Conservation (phyloP, 2,329 filamentous ascomycete species). For the Microdochium trichocladiopsis region DNA sequence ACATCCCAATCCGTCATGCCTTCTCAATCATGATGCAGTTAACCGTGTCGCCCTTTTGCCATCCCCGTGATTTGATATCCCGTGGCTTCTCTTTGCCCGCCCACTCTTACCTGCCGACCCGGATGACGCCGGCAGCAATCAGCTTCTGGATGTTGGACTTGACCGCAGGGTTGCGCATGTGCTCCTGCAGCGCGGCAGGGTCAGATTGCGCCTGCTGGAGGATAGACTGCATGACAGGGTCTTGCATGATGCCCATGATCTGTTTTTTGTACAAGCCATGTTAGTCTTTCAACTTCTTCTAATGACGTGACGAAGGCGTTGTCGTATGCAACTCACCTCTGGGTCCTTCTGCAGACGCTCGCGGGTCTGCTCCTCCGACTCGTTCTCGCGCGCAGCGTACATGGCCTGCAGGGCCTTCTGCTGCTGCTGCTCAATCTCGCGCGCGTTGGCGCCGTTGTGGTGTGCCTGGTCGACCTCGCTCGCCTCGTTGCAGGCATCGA, state of each 20-base stretch:
- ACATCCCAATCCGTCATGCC: no score
- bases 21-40: no score
- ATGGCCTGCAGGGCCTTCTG: slow-evolving; percentile 89
- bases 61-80: not conserved
- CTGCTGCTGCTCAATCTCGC: slow-evolving; percentile 90
- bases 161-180: slow-evolving; percentile 90
- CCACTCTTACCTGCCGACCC: slow-evolving; percentile 23
- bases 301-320: slow-evolving; percentile 1
- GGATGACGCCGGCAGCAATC: slow-evolving; percentile 86
- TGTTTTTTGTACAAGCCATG: slow-evolving; percentile 11
- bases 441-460: slow-evolving; percentile 66
- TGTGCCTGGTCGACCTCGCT: slow-evolving; percentile 64
- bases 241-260: slow-evolving; percentile 88
- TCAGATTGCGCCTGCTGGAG: slow-evolving; percentile 94
- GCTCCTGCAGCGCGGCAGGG: slow-evolving; percentile 86
- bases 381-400: slow-evolving; percentile 84
- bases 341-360: slow-evolving; percentile 86
- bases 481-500: slow-evolving; percentile 84
- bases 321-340: slow-evolving; percentile 64
- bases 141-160: slow-evolving; percentile 89
- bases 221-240: slow-evolving; percentile 96
- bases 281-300: slow-evolving; percentile 13
- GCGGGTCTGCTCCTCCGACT: slow-evolving; percentile 93
- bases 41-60: not conserved
- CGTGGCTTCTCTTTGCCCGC: no score